Conservation (phyloP, 441 rosid species). For the Daphne laureola region DNA sequence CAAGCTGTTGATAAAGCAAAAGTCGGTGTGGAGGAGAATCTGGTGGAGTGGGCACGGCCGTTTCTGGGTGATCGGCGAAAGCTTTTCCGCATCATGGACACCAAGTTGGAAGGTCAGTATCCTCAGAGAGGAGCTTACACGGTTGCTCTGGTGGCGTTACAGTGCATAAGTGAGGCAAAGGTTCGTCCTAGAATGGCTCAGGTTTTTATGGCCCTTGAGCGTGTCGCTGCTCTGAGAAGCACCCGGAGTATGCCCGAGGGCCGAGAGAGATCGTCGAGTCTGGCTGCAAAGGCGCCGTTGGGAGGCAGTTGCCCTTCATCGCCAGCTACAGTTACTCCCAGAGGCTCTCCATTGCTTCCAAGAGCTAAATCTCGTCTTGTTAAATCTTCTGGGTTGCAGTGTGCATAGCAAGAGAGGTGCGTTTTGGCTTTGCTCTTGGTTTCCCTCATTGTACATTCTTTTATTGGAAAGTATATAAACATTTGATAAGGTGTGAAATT, state of each 20-base stretch:
- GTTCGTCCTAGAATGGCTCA: slow-evolving; percentile 52
- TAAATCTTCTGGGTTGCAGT: neutral
- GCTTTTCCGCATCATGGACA: slow-evolving; percentile 59
- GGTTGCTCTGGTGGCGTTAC: slow-evolving; percentile 44
- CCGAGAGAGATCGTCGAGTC: neutral
- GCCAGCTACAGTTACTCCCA: slow-evolving; percentile 6
- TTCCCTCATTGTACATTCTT: neutral
- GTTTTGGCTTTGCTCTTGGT: slow-evolving; percentile 6
- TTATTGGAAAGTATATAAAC: no score
- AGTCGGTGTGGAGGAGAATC: slow-evolving; percentile 41
- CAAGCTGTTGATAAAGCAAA: slow-evolving; percentile 38
- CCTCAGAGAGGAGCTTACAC: slow-evolving; percentile 46
- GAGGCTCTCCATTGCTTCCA: slow-evolving; percentile 10
- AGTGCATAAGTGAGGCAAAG: slow-evolving; percentile 51
- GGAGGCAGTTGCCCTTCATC: slow-evolving; percentile 3
- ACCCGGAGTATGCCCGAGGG: slow-evolving; percentile 21
- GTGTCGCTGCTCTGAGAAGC: slow-evolving; percentile 27
- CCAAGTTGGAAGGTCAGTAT: slow-evolving; percentile 49
- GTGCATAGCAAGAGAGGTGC: neutral
- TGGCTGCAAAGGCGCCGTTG: slow-evolving; percentile 9
- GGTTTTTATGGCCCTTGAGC: slow-evolving; percentile 39
- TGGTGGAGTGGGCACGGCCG: slow-evolving; percentile 60
- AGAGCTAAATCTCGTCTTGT: slow-evolving; percentile 1
- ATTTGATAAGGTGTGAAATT: no score
- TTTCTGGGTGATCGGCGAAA: slow-evolving; percentile 45